A percentile compares a stretch with the other conserved stretches of the same genome.
These are phyloP conservation scores for Mollisiaceae sp. DNA, from an alignment of 2,329 filamentous ascomycete genomes.

Conservation along the genomic window DNA sequence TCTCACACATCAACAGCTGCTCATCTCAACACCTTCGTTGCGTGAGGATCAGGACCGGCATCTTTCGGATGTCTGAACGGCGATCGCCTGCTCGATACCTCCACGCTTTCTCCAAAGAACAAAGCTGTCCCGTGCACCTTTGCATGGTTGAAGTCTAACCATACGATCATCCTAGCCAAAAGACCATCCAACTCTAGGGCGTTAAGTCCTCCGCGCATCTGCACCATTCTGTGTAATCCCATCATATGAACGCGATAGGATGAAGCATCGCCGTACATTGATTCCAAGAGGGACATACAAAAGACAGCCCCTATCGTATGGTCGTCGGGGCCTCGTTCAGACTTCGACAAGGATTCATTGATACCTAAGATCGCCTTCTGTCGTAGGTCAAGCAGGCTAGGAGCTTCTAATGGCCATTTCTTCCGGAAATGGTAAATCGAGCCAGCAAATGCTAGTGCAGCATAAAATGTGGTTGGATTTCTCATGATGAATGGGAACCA, in stretches of 20 bases:
- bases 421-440: constrained; percentile 11
- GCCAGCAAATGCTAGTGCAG: constrained; percentile 17
- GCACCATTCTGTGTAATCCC: constrained; percentile 23
- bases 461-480: constrained; percentile 18
- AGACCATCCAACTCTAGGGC: constrained; percentile 17
- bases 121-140: constrained; percentile 9
- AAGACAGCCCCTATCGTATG: constrained; percentile 20
- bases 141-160: constrained; percentile 25
- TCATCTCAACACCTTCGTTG: background rate
- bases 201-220: constrained; percentile 21
- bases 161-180: constrained; percentile 23
- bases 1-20: background rate
- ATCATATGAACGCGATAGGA: constrained; percentile 22
- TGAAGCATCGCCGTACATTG: constrained; percentile 18
- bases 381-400: constrained; percentile 15
- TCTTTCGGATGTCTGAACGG: constrained; percentile 16
- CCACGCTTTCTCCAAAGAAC: constrained; percentile 18
- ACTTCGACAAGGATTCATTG: constrained; percentile 18
- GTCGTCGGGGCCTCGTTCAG: constrained; percentile 3
- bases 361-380: constrained; percentile 17
- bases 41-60: background rate
- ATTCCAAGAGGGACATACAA: constrained; percentile 19
- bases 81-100: constrained; percentile 10
- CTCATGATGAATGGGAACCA: constrained; percentile 26
- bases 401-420: background rate